Evolutionary conservation across 1,284 basidiomycete genomes (phyloP).

Genomic region (Lentinus polychrous): DNA sequence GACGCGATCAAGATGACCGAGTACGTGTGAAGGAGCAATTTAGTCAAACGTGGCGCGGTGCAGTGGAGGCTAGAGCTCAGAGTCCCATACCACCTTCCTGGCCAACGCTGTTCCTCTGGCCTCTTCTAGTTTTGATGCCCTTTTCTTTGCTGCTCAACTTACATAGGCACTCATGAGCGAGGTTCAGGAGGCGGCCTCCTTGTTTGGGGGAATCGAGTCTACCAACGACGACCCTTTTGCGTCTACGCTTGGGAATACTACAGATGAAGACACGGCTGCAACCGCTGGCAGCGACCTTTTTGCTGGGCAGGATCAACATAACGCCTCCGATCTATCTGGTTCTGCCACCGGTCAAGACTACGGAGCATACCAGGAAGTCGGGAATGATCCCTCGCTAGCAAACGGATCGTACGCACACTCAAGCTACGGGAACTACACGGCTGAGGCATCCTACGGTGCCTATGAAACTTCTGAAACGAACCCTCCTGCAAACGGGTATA

Average conservation of each 20-base stretch:
- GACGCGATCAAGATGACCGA: too few species aligned
- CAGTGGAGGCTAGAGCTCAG: background rate
- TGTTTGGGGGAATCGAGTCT: slow-evolving; percentile 60
- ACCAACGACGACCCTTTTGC: slow-evolving; percentile 20
- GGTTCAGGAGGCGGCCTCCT: slow-evolving; percentile 70
- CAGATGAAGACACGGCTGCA: background rate
- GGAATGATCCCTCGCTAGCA: too few species aligned
- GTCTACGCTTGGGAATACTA: slow-evolving; percentile 3
- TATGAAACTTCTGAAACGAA: background rate
- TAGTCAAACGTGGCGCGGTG: slow-evolving; percentile 1
- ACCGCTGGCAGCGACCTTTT: slow-evolving; percentile 2
- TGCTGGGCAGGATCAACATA: slow-evolving; percentile 9
- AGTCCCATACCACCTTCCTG: background rate
- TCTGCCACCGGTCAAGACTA: background rate
- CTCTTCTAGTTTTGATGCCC: background rate
- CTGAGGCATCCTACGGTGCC: background rate
- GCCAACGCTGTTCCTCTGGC: background rate
- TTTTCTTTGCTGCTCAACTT: background rate
- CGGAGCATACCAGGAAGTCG: too few species aligned
- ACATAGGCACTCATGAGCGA: slow-evolving; percentile 37
- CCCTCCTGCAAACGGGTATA: background rate
- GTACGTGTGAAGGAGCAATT: slow-evolving; percentile 1
- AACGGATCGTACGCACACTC: too few species aligned
- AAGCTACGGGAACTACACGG: too few species aligned
- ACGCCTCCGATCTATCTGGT: slow-evolving; percentile 13